Base-by-base conservation (phyloP, 768 basidiomycete species). In the Leccinum uliginosum region DNA sequence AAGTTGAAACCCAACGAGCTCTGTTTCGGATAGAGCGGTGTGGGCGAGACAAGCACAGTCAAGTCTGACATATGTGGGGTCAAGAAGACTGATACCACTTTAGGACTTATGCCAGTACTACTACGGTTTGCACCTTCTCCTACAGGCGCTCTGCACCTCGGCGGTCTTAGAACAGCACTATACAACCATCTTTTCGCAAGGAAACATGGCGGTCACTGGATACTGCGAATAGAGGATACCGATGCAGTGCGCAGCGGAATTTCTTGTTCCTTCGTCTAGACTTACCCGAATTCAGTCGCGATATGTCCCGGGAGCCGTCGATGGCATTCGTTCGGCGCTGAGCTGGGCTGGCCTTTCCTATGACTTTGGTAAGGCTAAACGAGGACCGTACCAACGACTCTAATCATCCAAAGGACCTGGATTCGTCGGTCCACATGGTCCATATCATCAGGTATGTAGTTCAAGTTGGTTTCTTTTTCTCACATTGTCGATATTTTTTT, bases 121-220 rank as follows among this genome's bases (percentile, higher is more conserved):
- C 72, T 98, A 15, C 86, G 97, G 15, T 98, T 99, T 71, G 97
- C 96, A 3, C 97, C 97, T 1, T 98, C 97, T 1, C 97, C 97
- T 1, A 99, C 97, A 0, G 97, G 97, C 2, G 81, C 87, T 30
- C 76, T 98, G 5, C 97, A 99, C 71, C 84, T 99, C 2, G 97
- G 97, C 1, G 97, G 97, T 0, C 82, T 99, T 14, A 77, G 97
- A 17, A 98, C 95, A 54, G 97, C 95, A 0, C 75, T 99, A 2
- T 96, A 93, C 73, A 98, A 98, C 66, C 83, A 97, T 66, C 72
- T 98, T 0, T 86, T 87, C 55, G 91, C 96, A 9, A 81, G 80
- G 64, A 92, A 91, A 69, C 76, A 83, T 14, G 85, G 83, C 3
- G 97, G 96, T 2, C 87, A 87, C 65, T 97, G 93, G 92, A 82